phyloP scores from a whole-genome alignment of 106 monocot genomes.

The Chionographis japonica region DNA sequence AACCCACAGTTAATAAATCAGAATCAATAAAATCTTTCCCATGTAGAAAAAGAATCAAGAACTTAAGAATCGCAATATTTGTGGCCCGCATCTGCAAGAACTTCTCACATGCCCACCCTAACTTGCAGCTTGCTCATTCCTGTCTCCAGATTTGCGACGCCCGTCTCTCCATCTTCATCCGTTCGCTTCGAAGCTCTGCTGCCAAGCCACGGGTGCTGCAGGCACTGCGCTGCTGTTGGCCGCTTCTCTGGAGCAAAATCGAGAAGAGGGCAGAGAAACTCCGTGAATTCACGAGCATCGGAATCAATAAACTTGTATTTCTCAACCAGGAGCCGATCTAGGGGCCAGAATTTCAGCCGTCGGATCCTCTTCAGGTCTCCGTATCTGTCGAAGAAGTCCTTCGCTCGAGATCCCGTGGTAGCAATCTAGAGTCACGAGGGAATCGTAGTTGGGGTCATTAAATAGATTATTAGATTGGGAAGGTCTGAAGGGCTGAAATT shows the following conservation, averaged over 20 bases:
- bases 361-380: conserved; percentile 90
- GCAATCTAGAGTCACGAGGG: conserved; percentile 44
- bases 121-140: conserved; percentile 5
- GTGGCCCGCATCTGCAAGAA: too few species aligned
- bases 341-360: conserved; percentile 66
- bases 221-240: conserved; percentile 65
- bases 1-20: too few species aligned
- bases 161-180: neutral
- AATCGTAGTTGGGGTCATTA: neutral
- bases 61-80: too few species aligned
- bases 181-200: neutral
- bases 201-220: conserved; percentile 57
- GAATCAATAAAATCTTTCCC: too few species aligned
- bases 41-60: too few species aligned
- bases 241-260: conserved; percentile 81
- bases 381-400: conserved; percentile 79
- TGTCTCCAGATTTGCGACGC: conserved; percentile 2
- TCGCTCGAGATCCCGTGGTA: conserved; percentile 61
- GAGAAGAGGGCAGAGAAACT: conserved; percentile 75
- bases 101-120: conserved; percentile 5
- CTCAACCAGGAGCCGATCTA: conserved; percentile 57
- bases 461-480: too few species aligned
- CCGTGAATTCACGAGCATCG: conserved; percentile 55
- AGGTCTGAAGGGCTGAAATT: too few species aligned
- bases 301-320: conserved; percentile 65